Base-by-base conservation (phyloP, 805 yeast genomes). In the Zygotorulaspora florentina region DNA sequence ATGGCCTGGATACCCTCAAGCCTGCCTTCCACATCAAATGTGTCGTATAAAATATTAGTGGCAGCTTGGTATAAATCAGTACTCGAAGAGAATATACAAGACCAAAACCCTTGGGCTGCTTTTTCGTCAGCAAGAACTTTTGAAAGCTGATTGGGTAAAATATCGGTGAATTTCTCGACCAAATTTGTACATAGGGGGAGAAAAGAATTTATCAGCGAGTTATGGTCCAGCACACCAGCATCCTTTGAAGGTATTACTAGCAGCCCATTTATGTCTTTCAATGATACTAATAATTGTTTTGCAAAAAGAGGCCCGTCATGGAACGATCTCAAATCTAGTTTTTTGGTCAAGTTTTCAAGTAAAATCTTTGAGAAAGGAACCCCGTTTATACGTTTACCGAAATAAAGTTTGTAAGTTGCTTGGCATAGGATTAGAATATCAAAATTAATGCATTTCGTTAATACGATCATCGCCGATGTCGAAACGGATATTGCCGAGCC, bases 11-110 rank as follows among this genome's bases (percentile, higher is more conserved):
- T 71, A 29, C 89, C 87, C 62, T 86, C 95, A 29, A 79, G 66
- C 56, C 96, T 75, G 13, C 90, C 96, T 45, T 79, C 81, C 11
- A 82, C 86, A 61, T 88, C 95, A 62, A 79, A 85, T 0, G 86
- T 79, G 53, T 86, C 91, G 56, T 85, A 83, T 2, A 89, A 61
- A 16, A 87, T 72, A 50, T 83, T 83, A 5, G 85, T 74, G 1
- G 90, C 84, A 1, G 83, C 74, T 58, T 87, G 88, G 48, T 81
- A 83, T 3, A 83, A 64, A 13, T 66, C 67, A 17, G 69, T 69
- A 40, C 76, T 71, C 0, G 89, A 79, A 0, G 90, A 79, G 44
- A 87, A 78, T 2, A 87, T 67, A 58, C 87, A 80, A 1, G 88
- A 74, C 87, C 95, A 85, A 45, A 85, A 73, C 0, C 90, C 85